Percentiles rank a stretch among this genome's conserved stretches.
These are phyloP conservation scores for Macadamia tetraphylla DNA, from an alignment of 164 flowering plant genomes.

Conservation along the genomic window DNA sequence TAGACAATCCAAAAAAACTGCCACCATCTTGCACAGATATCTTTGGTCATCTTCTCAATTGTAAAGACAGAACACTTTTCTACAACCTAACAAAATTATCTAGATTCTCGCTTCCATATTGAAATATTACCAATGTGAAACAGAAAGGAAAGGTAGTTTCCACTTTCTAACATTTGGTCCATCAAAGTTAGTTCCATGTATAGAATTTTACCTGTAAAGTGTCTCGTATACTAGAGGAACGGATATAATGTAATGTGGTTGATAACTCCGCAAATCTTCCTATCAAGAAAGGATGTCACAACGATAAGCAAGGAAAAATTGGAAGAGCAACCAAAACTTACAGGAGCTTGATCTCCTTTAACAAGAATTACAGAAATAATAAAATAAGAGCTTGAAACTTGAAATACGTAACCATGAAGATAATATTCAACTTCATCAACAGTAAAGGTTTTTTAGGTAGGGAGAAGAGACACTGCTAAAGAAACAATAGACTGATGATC, in stretches of 20 bases:
- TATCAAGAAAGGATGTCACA: slow-evolving; percentile 22
- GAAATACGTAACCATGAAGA: not conserved
- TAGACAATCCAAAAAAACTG: too few relatives aligned
- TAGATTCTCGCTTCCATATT: not conserved
- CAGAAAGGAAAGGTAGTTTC: not conserved
- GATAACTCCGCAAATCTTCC: slow-evolving; percentile 79
- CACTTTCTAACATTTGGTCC: not conserved
- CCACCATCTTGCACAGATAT: too few relatives aligned
- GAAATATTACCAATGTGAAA: not conserved
- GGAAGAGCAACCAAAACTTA: not conserved
- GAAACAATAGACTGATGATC: not conserved
- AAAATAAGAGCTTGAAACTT: not conserved
- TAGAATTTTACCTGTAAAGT: slow-evolving; percentile 63
- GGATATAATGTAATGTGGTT: slow-evolving; percentile 77
- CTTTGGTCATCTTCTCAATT: too few relatives aligned
- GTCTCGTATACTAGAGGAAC: slow-evolving; percentile 93
- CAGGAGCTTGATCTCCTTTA: not conserved
- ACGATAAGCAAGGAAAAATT: slow-evolving; percentile 1
- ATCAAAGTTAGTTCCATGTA: not conserved
- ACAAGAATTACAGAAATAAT: not conserved
- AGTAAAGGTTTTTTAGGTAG: too few relatives aligned
- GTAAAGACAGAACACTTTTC: too few relatives aligned
- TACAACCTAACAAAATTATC: not conserved
- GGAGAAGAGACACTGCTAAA: not conserved
- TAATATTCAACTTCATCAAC: too few relatives aligned